Evolutionary conservation across 2,329 filamentous ascomycete genomes (phyloP).

Genomic region (Paradendryphiella salina): DNA sequence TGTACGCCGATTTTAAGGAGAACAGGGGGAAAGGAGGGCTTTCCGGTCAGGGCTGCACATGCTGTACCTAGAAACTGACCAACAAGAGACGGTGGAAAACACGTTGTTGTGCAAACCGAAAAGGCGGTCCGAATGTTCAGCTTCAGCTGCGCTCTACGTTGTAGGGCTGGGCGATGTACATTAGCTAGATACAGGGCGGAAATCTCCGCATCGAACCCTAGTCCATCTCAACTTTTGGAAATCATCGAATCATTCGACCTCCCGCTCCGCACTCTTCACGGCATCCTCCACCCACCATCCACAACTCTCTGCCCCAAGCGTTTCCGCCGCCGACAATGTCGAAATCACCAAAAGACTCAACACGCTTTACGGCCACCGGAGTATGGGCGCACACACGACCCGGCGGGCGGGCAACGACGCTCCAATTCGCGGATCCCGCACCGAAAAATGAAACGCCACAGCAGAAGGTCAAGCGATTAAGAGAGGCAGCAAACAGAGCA

Average conservation of each 20-base stretch:
- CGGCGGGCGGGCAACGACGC: constrained; percentile 47
- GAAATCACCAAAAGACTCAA: constrained; percentile 76
- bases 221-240: constrained; percentile 40
- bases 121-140: background rate
- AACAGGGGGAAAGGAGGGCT: constrained; percentile 10
- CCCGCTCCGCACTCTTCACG: constrained; percentile 24
- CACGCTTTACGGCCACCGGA: constrained; percentile 72
- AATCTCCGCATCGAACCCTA: constrained; percentile 37
- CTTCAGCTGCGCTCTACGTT: background rate
- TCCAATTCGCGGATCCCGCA: constrained; percentile 47
- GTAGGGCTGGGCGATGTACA: constrained; percentile 12
- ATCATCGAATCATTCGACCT: constrained; percentile 35
- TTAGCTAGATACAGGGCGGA: constrained; percentile 22
- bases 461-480: constrained; percentile 57
- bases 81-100: background rate
- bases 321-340: constrained; percentile 49
- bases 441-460: constrained; percentile 56
- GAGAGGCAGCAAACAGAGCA: constrained; percentile 54
- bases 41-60: background rate
- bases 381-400: constrained; percentile 71
- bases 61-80: background rate
- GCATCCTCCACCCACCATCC: constrained; percentile 18
- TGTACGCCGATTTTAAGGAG: constrained; percentile 11
- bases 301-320: constrained; percentile 6
- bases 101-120: background rate